phyloP scores from a whole-genome alignment of 768 basidiomycete species.

The Trametes sanguinea region DNA sequence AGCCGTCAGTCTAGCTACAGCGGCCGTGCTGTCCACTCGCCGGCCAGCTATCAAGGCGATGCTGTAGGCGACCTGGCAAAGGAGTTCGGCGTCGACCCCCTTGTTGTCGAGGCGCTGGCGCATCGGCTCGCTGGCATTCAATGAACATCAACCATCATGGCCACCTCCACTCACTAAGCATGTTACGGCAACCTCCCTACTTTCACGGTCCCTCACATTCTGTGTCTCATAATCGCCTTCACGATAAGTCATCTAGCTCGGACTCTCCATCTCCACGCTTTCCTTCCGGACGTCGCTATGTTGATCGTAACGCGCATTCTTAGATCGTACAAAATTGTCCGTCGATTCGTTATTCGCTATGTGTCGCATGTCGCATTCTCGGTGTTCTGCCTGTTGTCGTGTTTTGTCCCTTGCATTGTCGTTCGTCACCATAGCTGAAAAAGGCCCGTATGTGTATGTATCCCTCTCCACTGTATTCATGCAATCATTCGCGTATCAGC shows the following conservation, averaged over 20 bases:
- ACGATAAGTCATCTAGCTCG: conserved; percentile 13
- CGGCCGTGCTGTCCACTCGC: conserved; percentile 1
- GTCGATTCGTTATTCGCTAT: conserved; percentile 12
- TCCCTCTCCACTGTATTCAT: conserved; percentile 16
- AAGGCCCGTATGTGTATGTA: conserved; percentile 24
- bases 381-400: conserved; percentile 19
- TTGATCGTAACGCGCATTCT: conserved; percentile 23
- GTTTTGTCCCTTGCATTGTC: conserved; percentile 14
- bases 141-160: background rate
- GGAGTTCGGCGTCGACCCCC: conserved; percentile 74
- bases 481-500: background rate
- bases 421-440: conserved; percentile 6
- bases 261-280: conserved; percentile 6
- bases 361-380: conserved; percentile 17
- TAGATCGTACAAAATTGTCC: background rate
- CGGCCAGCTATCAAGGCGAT: conserved; percentile 14
- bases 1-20: conserved; percentile 11
- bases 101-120: conserved; percentile 66
- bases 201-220: conserved; percentile 6
- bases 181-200: conserved; percentile 15
- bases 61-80: conserved; percentile 59
- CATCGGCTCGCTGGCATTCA: conserved; percentile 49
- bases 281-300: conserved; percentile 23
- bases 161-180: conserved; percentile 8
- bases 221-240: conserved; percentile 11